Evolutionary conservation across 1,139 yeast species (phyloP).

Genomic region (Scheffersomyces cryptocercus): DNA sequence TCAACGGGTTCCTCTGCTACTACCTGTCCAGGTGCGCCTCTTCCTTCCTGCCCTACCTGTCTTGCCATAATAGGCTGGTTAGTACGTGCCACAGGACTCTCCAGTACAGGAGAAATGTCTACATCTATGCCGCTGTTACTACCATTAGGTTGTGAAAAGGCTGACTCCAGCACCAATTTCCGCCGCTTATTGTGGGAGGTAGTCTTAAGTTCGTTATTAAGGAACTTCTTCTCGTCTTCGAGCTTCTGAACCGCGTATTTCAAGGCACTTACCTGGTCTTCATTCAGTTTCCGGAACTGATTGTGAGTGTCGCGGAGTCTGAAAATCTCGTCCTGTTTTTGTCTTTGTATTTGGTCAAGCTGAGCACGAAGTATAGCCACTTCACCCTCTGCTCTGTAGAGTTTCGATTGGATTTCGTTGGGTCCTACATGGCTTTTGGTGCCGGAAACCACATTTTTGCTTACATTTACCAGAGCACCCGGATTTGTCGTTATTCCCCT

Average conservation of each 20-base stretch:
- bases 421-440: too few relatives aligned
- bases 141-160: background rate
- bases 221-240: conserved; percentile 72
- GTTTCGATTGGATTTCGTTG: conserved; percentile 9
- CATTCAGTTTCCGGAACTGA: conserved; percentile 31
- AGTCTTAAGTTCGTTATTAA: conserved; percentile 43
- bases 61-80: conserved; percentile 9
- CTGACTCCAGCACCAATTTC: conserved; percentile 3
- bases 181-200: conserved; percentile 15
- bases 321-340: conserved; percentile 44
- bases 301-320: conserved; percentile 39
- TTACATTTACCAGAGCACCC: too few relatives aligned
- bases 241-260: conserved; percentile 51
- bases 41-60: background rate
- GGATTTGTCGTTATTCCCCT: too few relatives aligned
- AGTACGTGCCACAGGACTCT: background rate
- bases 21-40: background rate
- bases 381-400: conserved; percentile 69
- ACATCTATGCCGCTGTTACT: background rate
- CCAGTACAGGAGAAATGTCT: background rate
- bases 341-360: conserved; percentile 48
- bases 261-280: conserved; percentile 43
- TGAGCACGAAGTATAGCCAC: conserved; percentile 73
- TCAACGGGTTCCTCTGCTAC: background rate
- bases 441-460: too few relatives aligned